Base-by-base conservation (phyloP, 139 green algal species). In the Diplosphaera chodatii region DNA sequence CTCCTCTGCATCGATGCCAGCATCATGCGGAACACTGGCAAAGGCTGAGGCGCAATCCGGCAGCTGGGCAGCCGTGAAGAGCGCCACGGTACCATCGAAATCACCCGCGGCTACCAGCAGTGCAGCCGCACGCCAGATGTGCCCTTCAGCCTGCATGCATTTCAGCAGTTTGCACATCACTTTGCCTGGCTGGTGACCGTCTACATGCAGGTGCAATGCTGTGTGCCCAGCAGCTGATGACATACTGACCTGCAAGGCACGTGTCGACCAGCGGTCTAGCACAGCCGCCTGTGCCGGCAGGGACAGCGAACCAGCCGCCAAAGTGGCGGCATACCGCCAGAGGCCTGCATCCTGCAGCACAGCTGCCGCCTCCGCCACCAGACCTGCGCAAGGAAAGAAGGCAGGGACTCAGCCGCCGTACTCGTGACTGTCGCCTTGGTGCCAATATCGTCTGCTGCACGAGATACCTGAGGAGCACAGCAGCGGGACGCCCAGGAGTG, bases 401-500 rank as follows among this genome's bases (percentile, higher is more conserved):
- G n/a, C n/a, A n/a, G n/a, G n/a, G n/a, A n/a, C n/a, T n/a, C n/a
- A n/a, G n/a, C n/a, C n/a, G n/a, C n/a, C n/a, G n/a, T n/a, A n/a
- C n/a, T n/a, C n/a, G n/a, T n/a, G n/a, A n/a, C n/a, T n/a, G n/a
- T n/a, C n/a, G n/a, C n/a, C n/a, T n/a, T n/a, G n/a, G n/a, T n/a
- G n/a, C n/a, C n/a, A n/a, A n/a, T n/a, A n/a, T n/a, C n/a, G n/a
- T n/a, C n/a, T n/a, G n/a, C n/a, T n/a, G n/a, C n/a, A n/a, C n/a
- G n/a, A n/a, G n/a, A n/a, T n/a, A 76, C 86, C 88, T 30, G 84
- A 87, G 20, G 90, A 86, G 75, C 82, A 89, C 40, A 93, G 85
- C 40, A 96, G 82, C 23, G 90, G 88, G 40, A 93, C 88, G 0
- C 81, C 86, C 55, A 96, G 82, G 74, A 94, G 81, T 23, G 73